These are phyloP conservation scores for Yarrowia sp. DNA, from an alignment of 805 yeast species.

Conservation along the genomic window DNA sequence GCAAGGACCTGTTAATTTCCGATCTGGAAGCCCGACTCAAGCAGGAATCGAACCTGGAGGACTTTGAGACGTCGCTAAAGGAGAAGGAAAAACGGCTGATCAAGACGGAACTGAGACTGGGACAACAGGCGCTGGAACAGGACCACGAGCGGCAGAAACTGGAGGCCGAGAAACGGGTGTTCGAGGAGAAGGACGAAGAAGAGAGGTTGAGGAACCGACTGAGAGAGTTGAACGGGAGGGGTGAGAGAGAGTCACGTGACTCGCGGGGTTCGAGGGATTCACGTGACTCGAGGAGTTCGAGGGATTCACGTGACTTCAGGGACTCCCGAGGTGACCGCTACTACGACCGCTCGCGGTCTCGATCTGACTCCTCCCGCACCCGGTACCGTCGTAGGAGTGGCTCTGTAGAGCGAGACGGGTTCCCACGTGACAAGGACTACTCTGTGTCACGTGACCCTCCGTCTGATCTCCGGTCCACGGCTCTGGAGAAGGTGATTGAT, in stretches of 20 bases:
- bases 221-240: background rate
- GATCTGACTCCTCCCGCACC: background rate
- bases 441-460: background rate
- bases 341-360: background rate
- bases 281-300: background rate
- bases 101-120: slow-evolving; percentile 11
- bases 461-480: background rate
- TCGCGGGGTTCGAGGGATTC: background rate
- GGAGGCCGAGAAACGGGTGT: background rate
- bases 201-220: slow-evolving; percentile 4
- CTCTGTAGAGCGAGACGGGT: background rate
- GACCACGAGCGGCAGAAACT: slow-evolving; percentile 12
- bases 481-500: slow-evolving; percentile 1
- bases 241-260: background rate
- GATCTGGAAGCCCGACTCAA: slow-evolving; percentile 3
- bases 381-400: slow-evolving; percentile 24
- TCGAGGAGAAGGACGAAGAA: slow-evolving; percentile 1
- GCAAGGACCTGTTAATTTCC: background rate
- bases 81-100: slow-evolving; percentile 6
- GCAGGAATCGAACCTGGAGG: background rate
- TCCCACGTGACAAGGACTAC: background rate
- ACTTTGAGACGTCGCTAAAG: background rate
- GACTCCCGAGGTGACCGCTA: background rate
- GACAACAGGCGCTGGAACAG: slow-evolving; percentile 28
- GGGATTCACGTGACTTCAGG: background rate